Evolutionary conservation across 192 early-diverging fungal genomes (phyloP).

Genomic region (Fimicolochytrium jonesii): DNA sequence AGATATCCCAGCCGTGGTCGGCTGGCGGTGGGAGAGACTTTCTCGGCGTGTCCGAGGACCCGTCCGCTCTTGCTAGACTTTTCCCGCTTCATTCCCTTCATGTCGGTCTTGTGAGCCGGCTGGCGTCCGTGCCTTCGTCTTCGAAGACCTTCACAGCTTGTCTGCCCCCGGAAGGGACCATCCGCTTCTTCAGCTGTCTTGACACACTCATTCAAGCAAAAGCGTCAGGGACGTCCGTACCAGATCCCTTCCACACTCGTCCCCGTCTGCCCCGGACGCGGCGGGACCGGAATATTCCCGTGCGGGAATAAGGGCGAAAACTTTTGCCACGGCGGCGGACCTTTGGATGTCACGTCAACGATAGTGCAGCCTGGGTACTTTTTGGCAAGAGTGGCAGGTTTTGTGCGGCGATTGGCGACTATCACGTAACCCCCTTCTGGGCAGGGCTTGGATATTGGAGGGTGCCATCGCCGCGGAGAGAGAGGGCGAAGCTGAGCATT

Average conservation of each 20-base stretch:
- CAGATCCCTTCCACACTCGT: slow-evolving; percentile 14
- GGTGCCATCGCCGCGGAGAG: no score
- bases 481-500: no score
- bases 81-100: slow-evolving; percentile 3
- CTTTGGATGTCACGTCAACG: slow-evolving; percentile 13
- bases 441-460: no score
- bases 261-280: not conserved
- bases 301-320: slow-evolving; percentile 15
- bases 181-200: no score
- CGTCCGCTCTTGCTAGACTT: not conserved
- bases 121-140: not conserved
- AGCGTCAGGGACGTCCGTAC: not conserved
- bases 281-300: not conserved
- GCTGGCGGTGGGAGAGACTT: not conserved
- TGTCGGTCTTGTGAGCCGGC: not conserved
- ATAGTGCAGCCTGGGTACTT: slow-evolving; percentile 9
- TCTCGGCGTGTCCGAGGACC: not conserved
- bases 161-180: no score
- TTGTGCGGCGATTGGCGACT: slow-evolving; percentile 1
- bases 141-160: slow-evolving; percentile 5
- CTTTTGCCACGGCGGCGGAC: slow-evolving; percentile 3
- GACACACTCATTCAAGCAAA: no score
- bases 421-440: not conserved
- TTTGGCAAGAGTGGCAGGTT: not conserved
- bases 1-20: not conserved